Evolutionary conservation across 2,329 filamentous ascomycete species (phyloP), one percentile per base, ranked within the genome.

Genomic region (Colletotrichum truncatum): DNA sequence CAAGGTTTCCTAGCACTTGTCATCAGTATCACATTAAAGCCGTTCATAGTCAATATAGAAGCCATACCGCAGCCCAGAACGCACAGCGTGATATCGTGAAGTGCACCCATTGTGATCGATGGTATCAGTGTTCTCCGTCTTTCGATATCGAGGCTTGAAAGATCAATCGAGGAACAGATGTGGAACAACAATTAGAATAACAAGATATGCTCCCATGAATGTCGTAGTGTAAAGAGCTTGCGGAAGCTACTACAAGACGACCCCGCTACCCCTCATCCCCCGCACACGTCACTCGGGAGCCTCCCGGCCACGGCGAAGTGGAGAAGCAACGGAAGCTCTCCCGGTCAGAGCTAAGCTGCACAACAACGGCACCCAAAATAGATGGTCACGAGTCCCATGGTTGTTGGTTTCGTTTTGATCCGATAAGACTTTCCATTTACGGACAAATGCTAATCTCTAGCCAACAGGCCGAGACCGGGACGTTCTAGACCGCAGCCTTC

Each of bases 1-100:
- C 76, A 4, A 77, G 71, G 45, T 76, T 77, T 11, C 75, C 75
- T 77, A 6, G 18, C 6, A 36, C 4, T 5, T 0, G 12, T 34
- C n/a, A 49, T 53, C 28, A 28, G 38, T 34, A 25, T 3, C 8
- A 21, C 1, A 25, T 2, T 3, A n/a, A 6, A 8, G 10, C 5
- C 8, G 6, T 21, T 2, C n/a, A n/a, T n/a, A 12, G 11, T 11
- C 4, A 21, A 14, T 1, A 28, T 30, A 9, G 7, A 23, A 8
- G 36, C 48, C 59, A 21, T 60, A 68, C 68, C 68, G 41, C 68
- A 70, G 14, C 68, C 68, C 16, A 69, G 26, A 9, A 70, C 60
- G 26, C 67, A 69, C 4, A 70, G 41, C 6, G 64, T 58, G 1
- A 59, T 12, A 23, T 55, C 16, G 18, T 34, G 48, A 23, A 56